phyloP scores from a whole-genome alignment of 1,139 yeast species.

The Geotrichum macrosporum region DNA sequence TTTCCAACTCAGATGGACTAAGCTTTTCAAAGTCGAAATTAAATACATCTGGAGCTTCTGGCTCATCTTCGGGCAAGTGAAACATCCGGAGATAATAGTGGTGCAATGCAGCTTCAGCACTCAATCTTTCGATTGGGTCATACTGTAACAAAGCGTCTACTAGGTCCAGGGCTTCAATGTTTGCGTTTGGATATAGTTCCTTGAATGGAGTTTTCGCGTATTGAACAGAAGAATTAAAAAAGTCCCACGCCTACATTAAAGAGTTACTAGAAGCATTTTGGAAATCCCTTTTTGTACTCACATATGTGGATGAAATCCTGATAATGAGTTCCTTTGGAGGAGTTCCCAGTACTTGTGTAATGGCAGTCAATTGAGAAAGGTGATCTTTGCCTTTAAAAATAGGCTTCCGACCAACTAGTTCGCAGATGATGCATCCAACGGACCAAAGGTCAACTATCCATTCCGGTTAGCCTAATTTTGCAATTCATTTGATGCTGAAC shows the following conservation, averaged over 20 bases:
- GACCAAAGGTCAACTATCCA: conserved; percentile 94
- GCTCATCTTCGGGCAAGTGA: conserved; percentile 85
- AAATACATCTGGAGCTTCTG: conserved; percentile 63
- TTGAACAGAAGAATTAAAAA: conserved; percentile 22
- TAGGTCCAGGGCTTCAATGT: conserved; percentile 69
- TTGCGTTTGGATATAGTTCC: conserved; percentile 64
- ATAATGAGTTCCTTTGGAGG: conserved; percentile 70
- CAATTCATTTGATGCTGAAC: too few species aligned
- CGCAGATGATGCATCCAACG: conserved; percentile 89
- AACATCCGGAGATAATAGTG: conserved; percentile 78
- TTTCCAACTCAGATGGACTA: conserved; percentile 17
- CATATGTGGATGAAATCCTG: conserved; percentile 59
- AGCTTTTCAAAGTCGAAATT: conserved; percentile 77
- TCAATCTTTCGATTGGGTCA: conserved; percentile 72
- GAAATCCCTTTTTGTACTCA: conserved; percentile 54
- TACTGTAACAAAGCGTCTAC: conserved; percentile 68
- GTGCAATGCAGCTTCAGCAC: conserved; percentile 74
- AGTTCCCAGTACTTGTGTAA: conserved; percentile 71
- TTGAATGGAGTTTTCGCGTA: conserved; percentile 51
- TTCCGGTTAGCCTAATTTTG: too few species aligned
- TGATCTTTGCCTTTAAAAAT: conserved; percentile 80
- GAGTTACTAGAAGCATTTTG: conserved; percentile 52
- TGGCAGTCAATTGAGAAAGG: conserved; percentile 77
- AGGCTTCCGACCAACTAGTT: conserved; percentile 75
- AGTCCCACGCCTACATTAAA: conserved; percentile 21